These are phyloP conservation scores for Pyricularia grisea DNA, from an alignment of 2,329 filamentous ascomycete genomes.

Conservation along the genomic window DNA sequence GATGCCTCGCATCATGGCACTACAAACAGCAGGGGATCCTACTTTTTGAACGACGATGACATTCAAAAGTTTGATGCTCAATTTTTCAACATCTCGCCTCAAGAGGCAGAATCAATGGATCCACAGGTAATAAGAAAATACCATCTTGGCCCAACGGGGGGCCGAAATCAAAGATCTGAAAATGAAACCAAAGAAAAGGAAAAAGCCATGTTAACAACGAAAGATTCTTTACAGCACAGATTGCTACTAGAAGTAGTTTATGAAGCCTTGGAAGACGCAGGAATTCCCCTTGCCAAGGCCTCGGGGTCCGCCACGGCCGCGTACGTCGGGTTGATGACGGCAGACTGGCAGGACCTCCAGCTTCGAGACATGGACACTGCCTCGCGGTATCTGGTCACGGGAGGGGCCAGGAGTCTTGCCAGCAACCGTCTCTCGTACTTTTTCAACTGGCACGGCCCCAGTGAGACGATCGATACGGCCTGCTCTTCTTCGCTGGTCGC, in stretches of 20 bases:
- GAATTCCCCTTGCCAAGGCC: conserved; percentile 10
- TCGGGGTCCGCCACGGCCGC: conserved; percentile 12
- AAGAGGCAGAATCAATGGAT: conserved; percentile 16
- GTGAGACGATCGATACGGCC: conserved; percentile 39
- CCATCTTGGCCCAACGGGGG: too few species aligned
- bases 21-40: background rate
- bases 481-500: conserved; percentile 42
- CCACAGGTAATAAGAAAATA: conserved; percentile 7
- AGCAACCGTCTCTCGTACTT: conserved; percentile 22
- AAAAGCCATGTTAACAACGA: too few species aligned
- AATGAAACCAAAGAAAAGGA: too few species aligned
- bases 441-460: conserved; percentile 18
- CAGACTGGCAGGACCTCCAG: background rate
- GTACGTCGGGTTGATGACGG: conserved; percentile 12
- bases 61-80: conserved; percentile 32
- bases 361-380: background rate
- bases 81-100: background rate
- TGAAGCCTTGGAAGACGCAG: conserved; percentile 21
- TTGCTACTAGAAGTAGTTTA: conserved; percentile 23
- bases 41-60: background rate
- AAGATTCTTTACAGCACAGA: conserved; percentile 13
- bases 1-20: background rate
- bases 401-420: background rate
- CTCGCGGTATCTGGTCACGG: background rate
- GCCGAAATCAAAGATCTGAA: too few species aligned